Evolutionary conservation across 2,329 filamentous ascomycete species (phyloP).

Genomic region (Talaromyces verruculosus): DNA sequence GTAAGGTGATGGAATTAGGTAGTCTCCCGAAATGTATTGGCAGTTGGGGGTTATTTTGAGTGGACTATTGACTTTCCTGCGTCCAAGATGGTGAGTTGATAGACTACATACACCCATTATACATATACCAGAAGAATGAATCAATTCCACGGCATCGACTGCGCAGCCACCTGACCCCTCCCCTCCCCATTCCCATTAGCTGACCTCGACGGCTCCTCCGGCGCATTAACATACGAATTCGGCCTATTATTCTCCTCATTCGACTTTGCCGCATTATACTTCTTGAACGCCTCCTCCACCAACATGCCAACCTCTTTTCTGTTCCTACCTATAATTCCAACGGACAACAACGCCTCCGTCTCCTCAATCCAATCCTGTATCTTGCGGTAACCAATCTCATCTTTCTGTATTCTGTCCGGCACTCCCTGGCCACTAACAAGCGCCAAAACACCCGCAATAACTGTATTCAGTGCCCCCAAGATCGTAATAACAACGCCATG

Average conservation of each 20-base stretch:
- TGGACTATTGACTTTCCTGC: not conserved
- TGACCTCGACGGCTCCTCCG: conserved; percentile 18
- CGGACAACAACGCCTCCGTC: conserved; percentile 23
- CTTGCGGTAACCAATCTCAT: conserved; percentile 49
- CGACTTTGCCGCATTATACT: conserved; percentile 22
- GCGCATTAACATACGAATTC: conserved; percentile 16
- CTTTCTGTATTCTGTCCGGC: conserved; percentile 49
- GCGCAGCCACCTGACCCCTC: not conserved
- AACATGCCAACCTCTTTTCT: conserved; percentile 21
- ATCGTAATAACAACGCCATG: conserved; percentile 58
- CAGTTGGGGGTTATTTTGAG: not conserved
- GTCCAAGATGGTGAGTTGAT: not conserved
- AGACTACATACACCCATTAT: not conserved
- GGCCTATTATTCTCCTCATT: conserved; percentile 22
- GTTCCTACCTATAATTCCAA: conserved; percentile 21
- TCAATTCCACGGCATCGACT: conserved; percentile 2
- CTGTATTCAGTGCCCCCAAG: conserved; percentile 62
- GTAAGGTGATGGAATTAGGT: conserved; percentile 8
- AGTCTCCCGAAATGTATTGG: not conserved
- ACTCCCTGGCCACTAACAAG: conserved; percentile 55
- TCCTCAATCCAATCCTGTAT: conserved; percentile 58
- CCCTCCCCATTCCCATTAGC: not conserved
- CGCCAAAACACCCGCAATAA: conserved; percentile 62
- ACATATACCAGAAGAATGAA: not conserved
- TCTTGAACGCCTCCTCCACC: conserved; percentile 22